Base-by-base conservation (phyloP, 805 yeast genomes). In the Wickerhamiella azymoides region DNA sequence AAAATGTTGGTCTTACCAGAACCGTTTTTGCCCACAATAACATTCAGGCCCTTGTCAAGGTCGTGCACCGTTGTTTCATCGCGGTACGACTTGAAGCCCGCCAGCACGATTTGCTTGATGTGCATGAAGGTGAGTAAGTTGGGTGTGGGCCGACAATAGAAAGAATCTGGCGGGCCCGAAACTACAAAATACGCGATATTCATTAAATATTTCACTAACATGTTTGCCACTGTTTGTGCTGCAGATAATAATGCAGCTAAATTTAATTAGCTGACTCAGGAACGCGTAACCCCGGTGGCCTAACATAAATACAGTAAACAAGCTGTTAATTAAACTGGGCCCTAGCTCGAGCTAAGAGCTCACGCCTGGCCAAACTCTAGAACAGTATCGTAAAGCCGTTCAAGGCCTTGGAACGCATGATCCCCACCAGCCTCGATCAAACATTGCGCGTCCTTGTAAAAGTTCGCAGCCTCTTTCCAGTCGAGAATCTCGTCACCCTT, bases 51-150 rank as follows among this genome's bases (percentile, higher is more conserved):
- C 1, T 84, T 74, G 62, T 93, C 98, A 97, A 98, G 92, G 25
- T 79, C 83, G 1, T 94, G 75, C 25, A 92, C 84, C 24, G 88
- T 96, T 0, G 98, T 92, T 68, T 98, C 79, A 1, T 94, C 82
- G 27, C 97, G 96, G 57, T 92, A 92, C 18, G 96, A 86, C 67
- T 92, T 92, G 74, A 92, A 92, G 38, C 99, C 99, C 64, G 92
- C 98, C 41, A 92, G 80, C 52, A 92, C 89, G 47, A 92, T 74
- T 61, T 92, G 98, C 59, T 89, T 96, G 11, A 92, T 94, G 63
- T 76, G 77, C 96, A 88, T 88, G 19, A 21, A 21, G 24, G 25
- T 33, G 33, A 40, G 35, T 41, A 19, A 25, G 33, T 30, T 11
- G n/a, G 33, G n/a, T 13, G 30, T 25, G 27, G 6, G 27, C 9